Conservation (phyloP, 345 rosid genomes). For the Camelina neglecta region DNA sequence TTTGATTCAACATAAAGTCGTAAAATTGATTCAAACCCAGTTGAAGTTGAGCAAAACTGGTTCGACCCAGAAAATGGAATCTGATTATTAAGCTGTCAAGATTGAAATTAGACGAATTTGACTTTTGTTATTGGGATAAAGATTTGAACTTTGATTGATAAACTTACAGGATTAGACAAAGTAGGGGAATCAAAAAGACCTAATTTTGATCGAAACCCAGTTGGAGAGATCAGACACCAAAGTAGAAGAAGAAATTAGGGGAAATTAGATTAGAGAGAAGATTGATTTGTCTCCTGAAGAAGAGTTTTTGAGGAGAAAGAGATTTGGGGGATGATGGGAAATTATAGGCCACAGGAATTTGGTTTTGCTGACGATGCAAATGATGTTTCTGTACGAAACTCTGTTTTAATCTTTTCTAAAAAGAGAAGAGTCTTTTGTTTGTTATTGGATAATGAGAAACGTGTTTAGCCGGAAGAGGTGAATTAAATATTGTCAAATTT, state of each 20-base stretch:
- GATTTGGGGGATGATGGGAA: conserved; percentile 9
- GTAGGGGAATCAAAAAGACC: conserved; percentile 12
- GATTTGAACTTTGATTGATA: not conserved
- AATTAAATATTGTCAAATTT: not conserved
- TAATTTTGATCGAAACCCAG: conserved; percentile 21
- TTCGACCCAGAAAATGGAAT: not conserved
- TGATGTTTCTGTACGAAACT: conserved; percentile 28
- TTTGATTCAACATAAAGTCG: not conserved
- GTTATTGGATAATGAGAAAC: conserved; percentile 16
- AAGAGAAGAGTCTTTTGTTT: not conserved
- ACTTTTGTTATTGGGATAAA: not conserved
- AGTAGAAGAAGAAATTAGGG: conserved; percentile 4
- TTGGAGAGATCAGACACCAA: not conserved
- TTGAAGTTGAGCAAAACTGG: conserved; percentile 6
- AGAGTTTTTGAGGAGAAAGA: not conserved
- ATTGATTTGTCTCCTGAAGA: not conserved
- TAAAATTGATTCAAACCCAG: conserved; percentile 25
- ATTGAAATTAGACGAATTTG: no score
- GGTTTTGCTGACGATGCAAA: conserved; percentile 26
- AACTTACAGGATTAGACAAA: conserved; percentile 1
- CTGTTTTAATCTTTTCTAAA: not conserved
- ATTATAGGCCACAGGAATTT: conserved; percentile 36
- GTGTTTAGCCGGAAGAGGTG: not conserved
- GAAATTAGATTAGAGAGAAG: not conserved
- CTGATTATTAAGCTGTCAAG: not conserved